phyloP scores from a whole-genome alignment of 495 filamentous ascomycete species.

The Penicillium daleae region DNA sequence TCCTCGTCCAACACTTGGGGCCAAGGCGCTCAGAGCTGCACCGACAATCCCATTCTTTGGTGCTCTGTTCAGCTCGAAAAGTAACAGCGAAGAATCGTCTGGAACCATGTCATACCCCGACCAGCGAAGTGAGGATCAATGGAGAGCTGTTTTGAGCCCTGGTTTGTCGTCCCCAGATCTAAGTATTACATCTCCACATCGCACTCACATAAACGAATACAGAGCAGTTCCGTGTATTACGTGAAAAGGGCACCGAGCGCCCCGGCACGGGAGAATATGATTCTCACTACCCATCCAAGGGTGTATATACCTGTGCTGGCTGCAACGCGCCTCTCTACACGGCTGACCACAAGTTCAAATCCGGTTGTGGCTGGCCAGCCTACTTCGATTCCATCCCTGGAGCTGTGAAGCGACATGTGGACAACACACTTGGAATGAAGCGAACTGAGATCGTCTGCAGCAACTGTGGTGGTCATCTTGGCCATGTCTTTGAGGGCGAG shows the following conservation, averaged over 20 bases:
- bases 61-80: constrained; percentile 72
- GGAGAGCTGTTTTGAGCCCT: constrained; percentile 79
- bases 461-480: constrained; percentile 93
- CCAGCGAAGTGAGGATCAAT: constrained; percentile 79
- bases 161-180: constrained; percentile 49
- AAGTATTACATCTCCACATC: neutral
- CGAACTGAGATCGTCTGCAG: constrained; percentile 91
- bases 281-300: constrained; percentile 73
- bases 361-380: constrained; percentile 95
- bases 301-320: constrained; percentile 83
- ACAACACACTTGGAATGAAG: constrained; percentile 77
- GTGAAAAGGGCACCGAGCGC: constrained; percentile 87
- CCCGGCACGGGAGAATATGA: constrained; percentile 82
- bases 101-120: constrained; percentile 78
- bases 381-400: constrained; percentile 94
- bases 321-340: constrained; percentile 89
- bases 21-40: constrained; percentile 58
- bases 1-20: constrained; percentile 39
- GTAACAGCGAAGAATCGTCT: constrained; percentile 38
- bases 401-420: constrained; percentile 79
- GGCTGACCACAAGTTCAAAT: constrained; percentile 91
- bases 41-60: constrained; percentile 76
- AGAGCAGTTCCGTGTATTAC: constrained; percentile 95
- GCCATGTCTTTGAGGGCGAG: constrained; percentile 98
- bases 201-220: constrained; percentile 22